phyloP scores from a whole-genome alignment of 1,284 basidiomycete species.

The Meripilus lineatus region DNA sequence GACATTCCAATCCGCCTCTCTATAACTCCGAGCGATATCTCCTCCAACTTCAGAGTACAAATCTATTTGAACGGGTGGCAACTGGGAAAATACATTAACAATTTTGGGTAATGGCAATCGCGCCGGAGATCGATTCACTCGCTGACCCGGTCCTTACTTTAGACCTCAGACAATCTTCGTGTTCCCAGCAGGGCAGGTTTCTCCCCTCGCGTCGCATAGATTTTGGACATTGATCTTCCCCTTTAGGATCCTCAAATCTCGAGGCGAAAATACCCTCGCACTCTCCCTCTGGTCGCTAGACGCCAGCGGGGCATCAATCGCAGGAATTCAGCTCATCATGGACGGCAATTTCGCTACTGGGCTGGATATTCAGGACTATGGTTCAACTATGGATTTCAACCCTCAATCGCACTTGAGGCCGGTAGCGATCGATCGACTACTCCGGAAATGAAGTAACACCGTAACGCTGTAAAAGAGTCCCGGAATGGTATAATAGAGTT shows the following conservation, averaged over 20 bases:
- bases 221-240: too few relatives aligned
- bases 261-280: slow-evolving; percentile 39
- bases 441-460: too few relatives aligned
- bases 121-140: not conserved
- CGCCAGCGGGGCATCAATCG: slow-evolving; percentile 33
- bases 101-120: slow-evolving; percentile 34
- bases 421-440: too few relatives aligned
- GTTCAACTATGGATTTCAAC: too few relatives aligned
- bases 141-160: slow-evolving; percentile 1
- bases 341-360: too few relatives aligned
- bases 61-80: slow-evolving; percentile 54
- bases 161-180: slow-evolving; percentile 45
- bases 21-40: slow-evolving; percentile 36
- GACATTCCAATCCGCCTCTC: slow-evolving; percentile 42
- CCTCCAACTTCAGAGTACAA: slow-evolving; percentile 44
- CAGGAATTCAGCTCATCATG: slow-evolving; percentile 34
- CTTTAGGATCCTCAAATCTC: slow-evolving; percentile 34
- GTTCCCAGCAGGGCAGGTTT: slow-evolving; percentile 39
- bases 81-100: slow-evolving; percentile 46
- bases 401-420: too few relatives aligned
- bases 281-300: slow-evolving; percentile 46
- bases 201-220: not conserved
- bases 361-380: too few relatives aligned
- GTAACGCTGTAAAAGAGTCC: too few relatives aligned
- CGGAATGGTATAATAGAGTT: too few relatives aligned